Evolutionary conservation across 257 asterid species (phyloP), one percentile per base, ranked within the genome.

Genomic region (Knoxia roxburghii): DNA sequence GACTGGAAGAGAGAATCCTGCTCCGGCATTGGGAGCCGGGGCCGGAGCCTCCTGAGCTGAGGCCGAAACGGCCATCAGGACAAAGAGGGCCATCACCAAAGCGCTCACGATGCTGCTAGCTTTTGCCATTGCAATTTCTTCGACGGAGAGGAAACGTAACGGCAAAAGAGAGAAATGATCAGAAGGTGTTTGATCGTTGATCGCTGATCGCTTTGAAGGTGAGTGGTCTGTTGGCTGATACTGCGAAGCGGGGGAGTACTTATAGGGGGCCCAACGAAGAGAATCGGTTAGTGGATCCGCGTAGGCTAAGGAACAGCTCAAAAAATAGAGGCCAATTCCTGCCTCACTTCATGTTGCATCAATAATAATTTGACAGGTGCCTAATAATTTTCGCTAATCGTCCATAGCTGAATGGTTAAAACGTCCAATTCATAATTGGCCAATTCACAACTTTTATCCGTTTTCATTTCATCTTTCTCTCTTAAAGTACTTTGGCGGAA

Each of bases 11-110:
- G 74, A 62, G 52, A 71, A 74, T 4, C 77, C 82, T 0, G 72
- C 79, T 61, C 82, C 82, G 32, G 72, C 72, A 6, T 61, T 75
- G 39, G 82, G 82, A 20, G 79, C 20, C 27, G 82, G 79, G 1
- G 79, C 72, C 1, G 79, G 82, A 13, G 76, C 69, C 30, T 65
- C 73, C 77, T 78, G 79, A 5, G 77, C 79, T 0, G 79, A 55
- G 3, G 13, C 68, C 1, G 71, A 26, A 0, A 63, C 76, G 33
- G 60, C 27, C 54, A 33, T 62, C 2, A 68, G 2, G 9, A 68
- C 67, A 0, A 49, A 68, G 26, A 55, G 1, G 32, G 68, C 77
- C 45, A 71, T 20, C 49, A 70, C 39, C 61, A 70, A 17, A 0
- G 76, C 74, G 62, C 55, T 67, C 30, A 62, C 41, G 57, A 61